A percentile compares a stretch with the other conserved stretches of the same genome.
Conservation (phyloP, 805 yeast genomes). For the Jamesozyma hellenica region DNA sequence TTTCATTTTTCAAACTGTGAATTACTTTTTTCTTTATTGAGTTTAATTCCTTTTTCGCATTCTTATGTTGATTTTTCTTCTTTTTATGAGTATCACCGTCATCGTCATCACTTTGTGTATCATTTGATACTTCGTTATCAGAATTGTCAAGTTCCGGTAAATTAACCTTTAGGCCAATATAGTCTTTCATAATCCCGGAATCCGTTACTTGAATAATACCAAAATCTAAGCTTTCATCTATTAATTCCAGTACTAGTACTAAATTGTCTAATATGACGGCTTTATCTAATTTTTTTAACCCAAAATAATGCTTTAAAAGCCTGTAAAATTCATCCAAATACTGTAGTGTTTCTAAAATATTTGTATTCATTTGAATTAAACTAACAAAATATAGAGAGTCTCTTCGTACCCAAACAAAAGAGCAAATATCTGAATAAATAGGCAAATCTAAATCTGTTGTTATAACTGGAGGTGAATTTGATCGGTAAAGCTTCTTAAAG, state of each 20-base stretch:
- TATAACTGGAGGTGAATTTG: slow-evolving; percentile 13
- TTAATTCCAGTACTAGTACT: slow-evolving; percentile 64
- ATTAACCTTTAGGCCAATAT: slow-evolving; percentile 50
- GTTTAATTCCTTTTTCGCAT: slow-evolving; percentile 5
- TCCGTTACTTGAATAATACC: slow-evolving; percentile 85
- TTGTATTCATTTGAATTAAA: slow-evolving; percentile 10
- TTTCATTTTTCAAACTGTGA: slow-evolving; percentile 4
- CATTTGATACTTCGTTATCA: neutral
- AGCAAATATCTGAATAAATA: neutral
- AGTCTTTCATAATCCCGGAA: slow-evolving; percentile 65
- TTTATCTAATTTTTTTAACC: slow-evolving; percentile 33
- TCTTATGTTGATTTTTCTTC: slow-evolving; percentile 3
- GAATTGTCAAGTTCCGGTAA: slow-evolving; percentile 17
- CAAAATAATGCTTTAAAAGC: slow-evolving; percentile 20
- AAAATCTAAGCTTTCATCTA: slow-evolving; percentile 83
- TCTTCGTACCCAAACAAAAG: slow-evolving; percentile 18
- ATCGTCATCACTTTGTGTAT: slow-evolving; percentile 9
- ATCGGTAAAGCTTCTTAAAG: slow-evolving; percentile 15
- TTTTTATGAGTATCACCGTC: slow-evolving; percentile 4
- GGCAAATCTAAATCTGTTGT: neutral
- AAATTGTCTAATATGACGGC: slow-evolving; percentile 64
- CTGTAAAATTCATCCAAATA: slow-evolving; percentile 23
- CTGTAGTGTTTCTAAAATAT: slow-evolving; percentile 14
- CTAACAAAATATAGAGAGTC: slow-evolving; percentile 20
- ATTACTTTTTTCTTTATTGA: slow-evolving; percentile 7